A percentile compares a stretch with the other conserved stretches of the same genome.
Conservation (phyloP, 1,284 basidiomycete genomes). For the Pyrrhoderma noxium region DNA sequence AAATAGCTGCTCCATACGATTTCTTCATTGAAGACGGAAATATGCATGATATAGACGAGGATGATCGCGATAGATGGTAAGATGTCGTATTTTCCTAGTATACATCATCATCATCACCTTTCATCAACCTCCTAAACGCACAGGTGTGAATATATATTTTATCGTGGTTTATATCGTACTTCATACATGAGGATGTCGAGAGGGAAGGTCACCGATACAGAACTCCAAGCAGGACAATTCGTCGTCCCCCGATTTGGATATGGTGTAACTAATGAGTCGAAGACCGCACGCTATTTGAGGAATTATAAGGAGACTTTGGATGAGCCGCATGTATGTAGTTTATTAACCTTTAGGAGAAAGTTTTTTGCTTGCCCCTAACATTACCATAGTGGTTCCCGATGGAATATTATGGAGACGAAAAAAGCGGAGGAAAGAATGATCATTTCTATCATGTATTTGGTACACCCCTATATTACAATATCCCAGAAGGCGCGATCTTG, state of each 20-base stretch:
- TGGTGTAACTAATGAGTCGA: slow-evolving; percentile 49
- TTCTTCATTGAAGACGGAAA: slow-evolving; percentile 69
- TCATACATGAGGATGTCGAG: slow-evolving; percentile 68
- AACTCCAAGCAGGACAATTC: slow-evolving; percentile 77
- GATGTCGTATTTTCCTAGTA: slow-evolving; percentile 20
- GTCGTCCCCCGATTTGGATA: slow-evolving; percentile 56
- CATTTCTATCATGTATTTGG: slow-evolving; percentile 73
- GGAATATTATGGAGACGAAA: slow-evolving; percentile 53
- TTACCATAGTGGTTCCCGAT: slow-evolving; percentile 64
- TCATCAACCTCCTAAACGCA: no score
- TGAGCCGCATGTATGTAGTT: slow-evolving; percentile 47
- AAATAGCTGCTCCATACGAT: slow-evolving; percentile 73
- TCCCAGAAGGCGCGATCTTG: slow-evolving; percentile 46
- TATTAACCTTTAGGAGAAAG: not conserved
- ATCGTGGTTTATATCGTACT: slow-evolving; percentile 74
- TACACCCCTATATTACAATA: slow-evolving; percentile 60
- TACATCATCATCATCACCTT: not conserved
- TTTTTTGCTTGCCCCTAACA: slow-evolving; percentile 9
- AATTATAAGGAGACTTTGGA: slow-evolving; percentile 60
- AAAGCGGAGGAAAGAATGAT: slow-evolving; percentile 51
- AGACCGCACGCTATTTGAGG: slow-evolving; percentile 59
- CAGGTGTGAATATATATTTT: slow-evolving; percentile 88
- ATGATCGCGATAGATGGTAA: slow-evolving; percentile 68
- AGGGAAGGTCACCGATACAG: slow-evolving; percentile 68
- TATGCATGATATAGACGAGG: slow-evolving; percentile 68